Evolutionary conservation across 2,329 filamentous ascomycete species (phyloP).

Genomic region (Phaeosphaeriaceae sp.): DNA sequence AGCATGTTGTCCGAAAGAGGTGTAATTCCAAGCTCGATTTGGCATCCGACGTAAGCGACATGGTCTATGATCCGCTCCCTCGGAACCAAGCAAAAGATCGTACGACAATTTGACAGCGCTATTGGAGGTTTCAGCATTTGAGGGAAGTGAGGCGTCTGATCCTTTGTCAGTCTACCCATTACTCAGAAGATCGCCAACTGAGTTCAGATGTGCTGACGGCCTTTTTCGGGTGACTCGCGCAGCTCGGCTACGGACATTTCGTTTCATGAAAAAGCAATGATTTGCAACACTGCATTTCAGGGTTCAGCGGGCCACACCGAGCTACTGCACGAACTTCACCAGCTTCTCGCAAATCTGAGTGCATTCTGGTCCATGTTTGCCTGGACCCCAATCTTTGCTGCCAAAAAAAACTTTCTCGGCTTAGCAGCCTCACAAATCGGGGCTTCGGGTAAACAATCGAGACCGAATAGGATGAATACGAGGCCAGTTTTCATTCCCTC

Average conservation of each 20-base stretch:
- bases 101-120: constrained; percentile 19
- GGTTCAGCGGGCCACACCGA: constrained; percentile 7
- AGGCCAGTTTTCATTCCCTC: neutral
- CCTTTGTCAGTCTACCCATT: constrained; percentile 7
- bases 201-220: neutral
- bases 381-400: neutral
- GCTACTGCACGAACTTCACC: neutral
- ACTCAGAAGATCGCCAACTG: constrained; percentile 10
- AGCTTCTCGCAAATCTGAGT: neutral
- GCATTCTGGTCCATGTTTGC: neutral
- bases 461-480: neutral
- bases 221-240: constrained; percentile 2
- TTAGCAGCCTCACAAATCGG: neutral
- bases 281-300: constrained; percentile 6
- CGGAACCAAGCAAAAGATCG: constrained; percentile 21
- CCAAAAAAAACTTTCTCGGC: neutral
- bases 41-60: constrained; percentile 24
- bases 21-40: constrained; percentile 16
- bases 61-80: constrained; percentile 9
- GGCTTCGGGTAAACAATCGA: neutral
- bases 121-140: constrained; percentile 17
- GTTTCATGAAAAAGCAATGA: constrained; percentile 12
- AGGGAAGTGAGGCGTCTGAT: constrained; percentile 2
- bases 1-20: constrained; percentile 11
- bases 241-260: neutral